phyloP scores from a whole-genome alignment of 2,329 filamentous ascomycete genomes.

The Aureobasidium sp. region DNA sequence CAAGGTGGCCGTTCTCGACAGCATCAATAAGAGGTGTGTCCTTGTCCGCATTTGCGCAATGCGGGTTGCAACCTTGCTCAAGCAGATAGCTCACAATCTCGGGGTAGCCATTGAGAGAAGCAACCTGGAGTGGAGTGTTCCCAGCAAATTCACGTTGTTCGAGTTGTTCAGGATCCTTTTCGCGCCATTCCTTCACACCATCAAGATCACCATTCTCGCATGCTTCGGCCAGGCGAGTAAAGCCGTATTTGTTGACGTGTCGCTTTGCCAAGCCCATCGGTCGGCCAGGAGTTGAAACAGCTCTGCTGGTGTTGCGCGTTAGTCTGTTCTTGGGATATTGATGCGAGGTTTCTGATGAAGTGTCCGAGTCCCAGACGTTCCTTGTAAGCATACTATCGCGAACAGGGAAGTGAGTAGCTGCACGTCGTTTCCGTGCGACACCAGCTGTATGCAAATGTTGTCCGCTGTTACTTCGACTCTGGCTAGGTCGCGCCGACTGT shows the following conservation, averaged over 20 bases:
- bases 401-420: constrained; percentile 46
- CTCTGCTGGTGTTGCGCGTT: constrained; percentile 51
- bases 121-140: constrained; percentile 94
- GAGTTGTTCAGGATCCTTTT: constrained; percentile 77
- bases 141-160: constrained; percentile 88
- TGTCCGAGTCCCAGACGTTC: constrained; percentile 55
- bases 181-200: constrained; percentile 63
- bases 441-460: constrained; percentile 2
- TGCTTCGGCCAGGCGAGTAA: constrained; percentile 82
- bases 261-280: constrained; percentile 66
- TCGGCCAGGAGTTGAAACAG: constrained; percentile 42
- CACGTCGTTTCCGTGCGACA: constrained; percentile 24
- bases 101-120: constrained; percentile 76
- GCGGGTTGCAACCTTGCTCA: constrained; percentile 73
- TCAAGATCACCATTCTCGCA: constrained; percentile 82
- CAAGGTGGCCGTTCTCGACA: constrained; percentile 88
- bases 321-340: constrained; percentile 50
- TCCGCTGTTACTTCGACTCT: constrained; percentile 32
- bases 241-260: constrained; percentile 84
- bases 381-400: constrained; percentile 27
- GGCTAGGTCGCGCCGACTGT: constrained; percentile 52
- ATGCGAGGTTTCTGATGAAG: constrained; percentile 42
- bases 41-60: constrained; percentile 66
- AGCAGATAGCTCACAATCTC: constrained; percentile 85
- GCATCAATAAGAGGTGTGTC: constrained; percentile 95